Percentiles rank a stretch among this genome's conserved stretches.
Conservation (phyloP, 176 grass and related monocot genomes). For the Oryza meyeriana region DNA sequence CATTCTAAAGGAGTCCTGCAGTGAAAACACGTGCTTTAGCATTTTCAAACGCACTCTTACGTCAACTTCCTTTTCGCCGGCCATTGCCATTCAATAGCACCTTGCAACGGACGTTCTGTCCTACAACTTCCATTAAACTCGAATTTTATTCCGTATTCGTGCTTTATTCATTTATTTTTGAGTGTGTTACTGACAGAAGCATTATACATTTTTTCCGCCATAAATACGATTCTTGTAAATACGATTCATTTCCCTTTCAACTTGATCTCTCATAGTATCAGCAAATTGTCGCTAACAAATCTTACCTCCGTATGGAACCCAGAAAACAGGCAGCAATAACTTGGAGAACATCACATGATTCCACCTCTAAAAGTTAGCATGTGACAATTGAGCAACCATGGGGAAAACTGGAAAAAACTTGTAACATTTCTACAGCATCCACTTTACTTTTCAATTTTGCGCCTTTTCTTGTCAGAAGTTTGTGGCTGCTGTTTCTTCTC, state of each 20-base stretch:
- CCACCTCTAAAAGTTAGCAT: not conserved
- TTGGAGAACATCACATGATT: not conserved
- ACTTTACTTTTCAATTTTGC: constrained; percentile 37
- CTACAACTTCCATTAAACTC: too few species aligned
- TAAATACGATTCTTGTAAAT: not conserved
- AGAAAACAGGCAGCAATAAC: not conserved
- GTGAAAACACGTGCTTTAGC: too few species aligned
- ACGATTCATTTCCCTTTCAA: not conserved
- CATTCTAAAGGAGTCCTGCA: too few species aligned
- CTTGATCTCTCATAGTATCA: not conserved
- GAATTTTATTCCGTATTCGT: not conserved
- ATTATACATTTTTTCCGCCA: not conserved
- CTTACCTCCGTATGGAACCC: not conserved
- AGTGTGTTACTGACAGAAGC: not conserved
- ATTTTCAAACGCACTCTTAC: too few species aligned
- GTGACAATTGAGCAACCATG: not conserved
- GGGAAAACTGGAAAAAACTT: too few species aligned
- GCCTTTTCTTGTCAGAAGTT: constrained; percentile 46
- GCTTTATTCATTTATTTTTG: not conserved
- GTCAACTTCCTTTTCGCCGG: too few species aligned
- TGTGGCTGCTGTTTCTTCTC: constrained; percentile 36
- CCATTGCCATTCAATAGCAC: too few species aligned
- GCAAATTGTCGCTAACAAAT: not conserved
- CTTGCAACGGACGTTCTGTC: too few species aligned
- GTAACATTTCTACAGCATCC: not conserved